Evolutionary conservation across 2,329 filamentous ascomycete genomes (phyloP).

Genomic region (Ambrosiella beaveri): DNA sequence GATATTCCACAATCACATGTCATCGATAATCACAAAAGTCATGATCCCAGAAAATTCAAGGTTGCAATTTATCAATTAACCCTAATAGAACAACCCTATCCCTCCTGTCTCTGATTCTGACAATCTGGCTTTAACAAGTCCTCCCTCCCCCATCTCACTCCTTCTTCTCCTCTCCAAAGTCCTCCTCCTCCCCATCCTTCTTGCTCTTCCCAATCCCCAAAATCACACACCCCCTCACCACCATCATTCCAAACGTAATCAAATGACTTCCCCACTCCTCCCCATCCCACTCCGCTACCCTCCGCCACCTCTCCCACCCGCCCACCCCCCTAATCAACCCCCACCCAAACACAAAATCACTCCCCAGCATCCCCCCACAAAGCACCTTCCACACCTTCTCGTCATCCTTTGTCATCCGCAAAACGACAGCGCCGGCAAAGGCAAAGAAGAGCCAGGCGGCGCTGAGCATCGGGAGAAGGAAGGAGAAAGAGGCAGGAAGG

Average conservation of each 20-base stretch:
- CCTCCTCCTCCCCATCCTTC: neutral
- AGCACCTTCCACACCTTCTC: slow-evolving; percentile 9
- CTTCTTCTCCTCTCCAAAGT: neutral
- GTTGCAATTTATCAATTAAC: neutral
- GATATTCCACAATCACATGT: neutral
- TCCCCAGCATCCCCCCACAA: slow-evolving; percentile 9
- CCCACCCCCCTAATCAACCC: slow-evolving; percentile 10
- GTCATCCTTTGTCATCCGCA: slow-evolving; percentile 4
- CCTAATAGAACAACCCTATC: too few relatives aligned
- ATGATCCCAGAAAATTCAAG: neutral
- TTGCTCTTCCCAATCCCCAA: slow-evolving; percentile 3
- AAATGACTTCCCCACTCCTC: slow-evolving; percentile 4
- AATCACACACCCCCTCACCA: slow-evolving; percentile 6
- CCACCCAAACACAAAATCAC: slow-evolving; percentile 7
- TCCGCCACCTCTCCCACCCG: slow-evolving; percentile 4
- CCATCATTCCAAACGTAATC: slow-evolving; percentile 6
- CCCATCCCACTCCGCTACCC: slow-evolving; percentile 3
- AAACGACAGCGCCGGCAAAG: slow-evolving; percentile 4
- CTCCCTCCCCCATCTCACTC: neutral
- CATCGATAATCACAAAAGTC: neutral
- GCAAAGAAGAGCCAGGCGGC: slow-evolving; percentile 11
- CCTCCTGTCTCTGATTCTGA: too few relatives aligned
- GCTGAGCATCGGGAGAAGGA: slow-evolving; percentile 9
- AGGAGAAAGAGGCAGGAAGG: slow-evolving; percentile 1
- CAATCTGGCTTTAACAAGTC: too few relatives aligned